These are phyloP conservation scores for Phytophthora pinifolia DNA, from an alignment of 352 stramenopile species.

Conservation along the genomic window DNA sequence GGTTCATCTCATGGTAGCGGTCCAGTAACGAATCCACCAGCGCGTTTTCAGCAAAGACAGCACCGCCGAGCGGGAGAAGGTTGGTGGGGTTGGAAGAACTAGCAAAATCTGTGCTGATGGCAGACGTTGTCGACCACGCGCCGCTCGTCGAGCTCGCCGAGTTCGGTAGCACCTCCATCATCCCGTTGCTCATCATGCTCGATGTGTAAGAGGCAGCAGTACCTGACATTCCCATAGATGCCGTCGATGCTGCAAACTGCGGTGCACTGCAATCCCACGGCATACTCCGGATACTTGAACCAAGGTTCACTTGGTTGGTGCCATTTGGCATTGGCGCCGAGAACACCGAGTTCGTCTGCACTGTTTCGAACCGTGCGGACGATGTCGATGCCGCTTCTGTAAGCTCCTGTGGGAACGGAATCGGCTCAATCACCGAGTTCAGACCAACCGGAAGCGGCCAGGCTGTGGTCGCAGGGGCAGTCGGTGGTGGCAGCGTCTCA, in stretches of 20 bases:
- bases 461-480: background rate
- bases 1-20: conserved; percentile 48
- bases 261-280: conserved; percentile 16
- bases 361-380: conserved; percentile 2
- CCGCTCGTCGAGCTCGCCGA: conserved; percentile 14
- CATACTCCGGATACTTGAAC: background rate
- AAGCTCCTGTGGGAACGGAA: conserved; percentile 22
- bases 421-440: conserved; percentile 21
- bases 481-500: background rate
- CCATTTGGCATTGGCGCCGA: conserved; percentile 4
- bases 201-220: conserved; percentile 7
- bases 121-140: conserved; percentile 28
- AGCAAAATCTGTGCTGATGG: conserved; percentile 27
- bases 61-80: conserved; percentile 26
- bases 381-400: conserved; percentile 2
- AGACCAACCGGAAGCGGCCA: conserved; percentile 1
- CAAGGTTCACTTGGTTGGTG: conserved; percentile 10
- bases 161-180: conserved; percentile 15
- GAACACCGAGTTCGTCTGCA: conserved; percentile 8
- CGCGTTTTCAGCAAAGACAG: conserved; percentile 40
- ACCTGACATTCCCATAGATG: conserved; percentile 14
- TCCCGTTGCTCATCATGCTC: conserved; percentile 15
- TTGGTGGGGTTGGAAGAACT: conserved; percentile 17
- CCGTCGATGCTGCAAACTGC: conserved; percentile 7
- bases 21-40: conserved; percentile 61